Conservation (phyloP, 805 yeast genomes). For the Saccharomycopsis microspora region DNA sequence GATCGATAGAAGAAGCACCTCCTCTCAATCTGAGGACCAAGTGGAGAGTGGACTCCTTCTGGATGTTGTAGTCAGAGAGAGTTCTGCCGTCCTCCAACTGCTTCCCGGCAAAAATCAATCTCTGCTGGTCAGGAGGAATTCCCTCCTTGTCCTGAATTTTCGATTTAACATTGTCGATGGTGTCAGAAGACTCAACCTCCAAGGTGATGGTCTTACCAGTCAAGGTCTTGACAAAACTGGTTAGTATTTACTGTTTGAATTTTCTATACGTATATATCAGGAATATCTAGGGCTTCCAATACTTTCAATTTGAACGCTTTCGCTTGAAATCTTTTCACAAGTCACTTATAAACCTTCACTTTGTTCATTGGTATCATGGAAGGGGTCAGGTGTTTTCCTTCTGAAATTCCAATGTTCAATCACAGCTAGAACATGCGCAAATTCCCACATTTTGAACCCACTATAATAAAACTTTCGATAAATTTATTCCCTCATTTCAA, state of each 20-base stretch:
- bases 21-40: constrained; percentile 96
- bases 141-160: constrained; percentile 99
- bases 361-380: too few species aligned
- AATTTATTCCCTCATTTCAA: too few species aligned
- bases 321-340: too few species aligned
- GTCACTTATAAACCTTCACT: too few species aligned
- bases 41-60: constrained; percentile 97
- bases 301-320: too few species aligned
- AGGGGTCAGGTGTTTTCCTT: too few species aligned
- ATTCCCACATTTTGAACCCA: too few species aligned
- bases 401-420: too few species aligned
- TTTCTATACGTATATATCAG: too few species aligned
- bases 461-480: too few species aligned
- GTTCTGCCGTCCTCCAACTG: constrained; percentile 99
- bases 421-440: too few species aligned
- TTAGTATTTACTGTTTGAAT: neutral
- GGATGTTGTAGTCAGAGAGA: constrained; percentile 98
- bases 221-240: constrained; percentile 69
- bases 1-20: constrained; percentile 86
- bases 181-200: constrained; percentile 98
- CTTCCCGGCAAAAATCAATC: constrained; percentile 99
- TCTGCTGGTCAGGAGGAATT: constrained; percentile 99
- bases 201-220: constrained; percentile 94
- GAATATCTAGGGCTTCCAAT: too few species aligned
- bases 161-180: constrained; percentile 97